Evolutionary conservation across 805 yeast genomes (phyloP).

Genomic region (Saccharomyces mikatae): DNA sequence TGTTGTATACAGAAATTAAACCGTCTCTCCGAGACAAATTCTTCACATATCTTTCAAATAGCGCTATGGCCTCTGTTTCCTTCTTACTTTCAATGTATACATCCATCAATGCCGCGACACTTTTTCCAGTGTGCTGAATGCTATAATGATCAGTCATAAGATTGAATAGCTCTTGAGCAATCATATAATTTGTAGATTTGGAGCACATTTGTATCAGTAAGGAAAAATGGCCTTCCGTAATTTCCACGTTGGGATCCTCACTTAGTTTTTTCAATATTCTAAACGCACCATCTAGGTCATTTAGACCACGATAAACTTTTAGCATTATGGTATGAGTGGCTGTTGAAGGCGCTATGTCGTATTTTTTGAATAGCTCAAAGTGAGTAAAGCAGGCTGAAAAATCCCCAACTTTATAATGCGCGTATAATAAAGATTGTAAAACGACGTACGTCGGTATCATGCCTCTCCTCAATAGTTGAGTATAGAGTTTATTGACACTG

Average conservation of each 20-base stretch:
- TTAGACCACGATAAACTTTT: slow-evolving; percentile 19
- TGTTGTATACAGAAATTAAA: slow-evolving; percentile 15
- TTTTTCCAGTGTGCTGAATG: slow-evolving; percentile 21
- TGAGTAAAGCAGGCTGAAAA: slow-evolving; percentile 21
- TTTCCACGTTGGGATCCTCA: slow-evolving; percentile 6
- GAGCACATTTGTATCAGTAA: slow-evolving; percentile 23
- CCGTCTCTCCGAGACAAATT: neutral
- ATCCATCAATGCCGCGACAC: slow-evolving; percentile 22
- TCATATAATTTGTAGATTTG: slow-evolving; percentile 18
- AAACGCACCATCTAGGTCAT: slow-evolving; percentile 27
- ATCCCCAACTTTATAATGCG: slow-evolving; percentile 20
- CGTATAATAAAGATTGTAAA: slow-evolving; percentile 22
- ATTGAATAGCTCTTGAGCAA: slow-evolving; percentile 27
- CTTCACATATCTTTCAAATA: slow-evolving; percentile 16
- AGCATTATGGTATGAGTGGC: slow-evolving; percentile 24
- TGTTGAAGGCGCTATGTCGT: slow-evolving; percentile 22
- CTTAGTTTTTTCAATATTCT: slow-evolving; percentile 25
- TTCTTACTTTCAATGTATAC: slow-evolving; percentile 19
- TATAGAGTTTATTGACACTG: slow-evolving; percentile 43
- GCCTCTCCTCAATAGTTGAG: slow-evolving; percentile 38
- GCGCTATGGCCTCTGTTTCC: slow-evolving; percentile 14
- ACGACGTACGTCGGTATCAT: slow-evolving; percentile 37
- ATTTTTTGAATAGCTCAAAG: slow-evolving; percentile 25
- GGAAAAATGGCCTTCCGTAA: slow-evolving; percentile 23
- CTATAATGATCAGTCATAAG: slow-evolving; percentile 25